Percentiles rank a stretch among this genome's conserved stretches.
Conservation (phyloP, 2,329 filamentous ascomycete species). For the Venturia carpophila region DNA sequence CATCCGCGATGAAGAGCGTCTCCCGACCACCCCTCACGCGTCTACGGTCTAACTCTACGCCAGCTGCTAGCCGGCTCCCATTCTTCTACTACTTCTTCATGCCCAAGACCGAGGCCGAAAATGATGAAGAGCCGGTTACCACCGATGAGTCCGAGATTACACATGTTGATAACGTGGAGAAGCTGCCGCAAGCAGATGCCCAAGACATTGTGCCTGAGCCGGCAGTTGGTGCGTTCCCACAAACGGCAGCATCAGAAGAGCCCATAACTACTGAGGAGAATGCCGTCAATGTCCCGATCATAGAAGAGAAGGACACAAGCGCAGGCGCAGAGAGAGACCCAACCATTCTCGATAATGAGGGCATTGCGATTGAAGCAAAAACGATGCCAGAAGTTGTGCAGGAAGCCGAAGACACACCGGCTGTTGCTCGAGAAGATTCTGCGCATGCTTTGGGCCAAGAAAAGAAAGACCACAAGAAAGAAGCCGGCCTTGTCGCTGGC, state of each 20-base stretch:
- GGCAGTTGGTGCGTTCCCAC: neutral
- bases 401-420: neutral
- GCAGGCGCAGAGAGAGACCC: neutral
- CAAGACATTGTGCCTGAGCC: slow-evolving; percentile 2
- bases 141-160: neutral
- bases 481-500: slow-evolving; percentile 15
- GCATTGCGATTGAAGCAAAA: neutral
- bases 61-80: neutral
- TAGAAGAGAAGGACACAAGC: neutral
- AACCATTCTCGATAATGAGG: neutral
- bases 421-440: neutral
- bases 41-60: slow-evolving; percentile 18
- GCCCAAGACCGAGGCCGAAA: neutral
- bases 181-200: neutral
- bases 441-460: neutral
- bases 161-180: neutral
- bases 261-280: neutral
- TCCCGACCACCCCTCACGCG: slow-evolving; percentile 6
- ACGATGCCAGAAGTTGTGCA: neutral
- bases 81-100: slow-evolving; percentile 10
- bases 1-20: neutral
- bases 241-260: neutral
- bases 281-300: neutral
- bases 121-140: neutral
- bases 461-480: neutral